Evolutionary conservation across 805 yeast species (phyloP), one percentile per base, ranked within the genome.

Genomic region (Ogataea kodamae): DNA sequence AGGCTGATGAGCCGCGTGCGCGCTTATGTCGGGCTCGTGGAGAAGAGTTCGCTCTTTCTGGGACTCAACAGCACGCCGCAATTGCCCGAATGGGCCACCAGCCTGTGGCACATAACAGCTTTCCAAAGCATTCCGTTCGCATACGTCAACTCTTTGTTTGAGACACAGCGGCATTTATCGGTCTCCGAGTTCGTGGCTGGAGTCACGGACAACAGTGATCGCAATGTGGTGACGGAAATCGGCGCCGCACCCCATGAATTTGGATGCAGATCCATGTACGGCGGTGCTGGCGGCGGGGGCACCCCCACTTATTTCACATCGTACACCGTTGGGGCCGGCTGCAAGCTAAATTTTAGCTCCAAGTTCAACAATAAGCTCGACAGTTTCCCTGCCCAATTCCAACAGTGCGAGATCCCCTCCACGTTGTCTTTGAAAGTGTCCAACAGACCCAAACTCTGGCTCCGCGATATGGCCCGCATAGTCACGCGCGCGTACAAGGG

Each of bases 31-130:
- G 70, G 67, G 7, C 49, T 80, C 6, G 47, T 73, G 13, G 65
- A 67, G 22, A 61, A 63, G 32, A 64, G 79, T 0, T 68, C 81
- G 6, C 49, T 85, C 14, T 64, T 73, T 26, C 52, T 85, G 8
- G 90, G 94, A 0, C 17, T 84, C 7, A 20, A 30, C 15, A 50
- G 57, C 9, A 48, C 52, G 3, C 49, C 60, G 2, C 14, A 9
- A 5, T 23, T 45, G 29, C 55, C 59, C 24, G 18, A 40, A 28
- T 46, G 46, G 48, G 37, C 48, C 36, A 16, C 36, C 10, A 61
- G 60, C 37, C 31, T 50, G 11, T 78, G 82, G 82, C 64, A 70
- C 20, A 42, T 54, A 5, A 54, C 68, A 0, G 55, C 67, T 7
- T 39, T 64, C 24, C 61, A 67, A 37, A 39, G 62, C 29, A 39